phyloP scores from a whole-genome alignment of 2,329 filamentous ascomycete genomes.

The Cadophora sp. region DNA sequence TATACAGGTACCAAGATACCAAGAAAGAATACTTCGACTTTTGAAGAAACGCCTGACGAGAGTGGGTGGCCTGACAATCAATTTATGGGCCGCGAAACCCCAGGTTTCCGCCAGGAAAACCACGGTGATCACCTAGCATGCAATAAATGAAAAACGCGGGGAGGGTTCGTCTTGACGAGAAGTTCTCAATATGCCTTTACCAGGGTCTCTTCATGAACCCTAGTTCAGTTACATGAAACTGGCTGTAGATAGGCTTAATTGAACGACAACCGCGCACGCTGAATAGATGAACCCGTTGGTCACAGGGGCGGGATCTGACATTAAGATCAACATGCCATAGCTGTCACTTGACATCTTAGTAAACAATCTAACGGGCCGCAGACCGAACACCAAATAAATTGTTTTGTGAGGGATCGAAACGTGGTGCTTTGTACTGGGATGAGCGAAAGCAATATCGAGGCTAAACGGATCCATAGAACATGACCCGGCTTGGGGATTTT shows the following conservation, averaged over 20 bases:
- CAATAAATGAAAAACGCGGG: constrained; percentile 26
- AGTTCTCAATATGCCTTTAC: constrained; percentile 16
- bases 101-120: constrained; percentile 1
- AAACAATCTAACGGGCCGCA: constrained; percentile 23
- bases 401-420: constrained; percentile 11
- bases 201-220: constrained; percentile 17
- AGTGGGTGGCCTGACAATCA: constrained; percentile 12
- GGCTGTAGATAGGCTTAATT: constrained; percentile 15
- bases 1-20: constrained; percentile 14
- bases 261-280: background rate
- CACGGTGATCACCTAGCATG: constrained; percentile 20
- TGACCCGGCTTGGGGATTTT: constrained; percentile 6
- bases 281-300: constrained; percentile 1
- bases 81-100: constrained; percentile 21
- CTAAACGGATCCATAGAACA: constrained; percentile 14
- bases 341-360: constrained; percentile 24
- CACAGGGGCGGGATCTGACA: constrained; percentile 4
- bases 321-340: constrained; percentile 11
- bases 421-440: constrained; percentile 7
- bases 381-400: constrained; percentile 22
- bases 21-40: constrained; percentile 1
- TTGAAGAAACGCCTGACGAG: background rate
- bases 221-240: constrained; percentile 19
- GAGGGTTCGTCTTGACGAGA: constrained; percentile 15
- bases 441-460: constrained; percentile 15